These are phyloP conservation scores for Chytridium lagenaria DNA, from an alignment of 371 early-diverging fungal genomes.

Conservation along the genomic window DNA sequence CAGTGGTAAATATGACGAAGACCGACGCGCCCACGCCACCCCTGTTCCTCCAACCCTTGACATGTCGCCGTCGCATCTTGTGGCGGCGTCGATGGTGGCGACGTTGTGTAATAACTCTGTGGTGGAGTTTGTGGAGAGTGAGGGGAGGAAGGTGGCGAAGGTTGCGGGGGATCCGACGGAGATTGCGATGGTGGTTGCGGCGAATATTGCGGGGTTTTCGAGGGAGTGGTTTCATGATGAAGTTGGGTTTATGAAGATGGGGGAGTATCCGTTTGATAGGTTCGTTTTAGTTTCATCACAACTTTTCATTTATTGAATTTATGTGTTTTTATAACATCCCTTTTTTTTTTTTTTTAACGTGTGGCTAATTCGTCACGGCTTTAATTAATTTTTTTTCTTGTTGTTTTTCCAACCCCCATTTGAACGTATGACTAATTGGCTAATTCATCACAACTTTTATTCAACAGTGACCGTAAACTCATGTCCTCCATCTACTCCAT, in stretches of 20 bases:
- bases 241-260: conserved; percentile 48
- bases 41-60: conserved; percentile 29
- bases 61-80: conserved; percentile 43
- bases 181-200: conserved; percentile 53
- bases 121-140: conserved; percentile 35
- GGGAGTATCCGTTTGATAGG: conserved; percentile 61
- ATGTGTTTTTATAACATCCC: not conserved
- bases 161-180: conserved; percentile 61
- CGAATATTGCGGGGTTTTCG: conserved; percentile 47
- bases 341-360: not conserved
- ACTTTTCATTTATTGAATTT: too few relatives aligned
- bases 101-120: conserved; percentile 55
- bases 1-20: conserved; percentile 6
- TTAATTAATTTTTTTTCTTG: not conserved
- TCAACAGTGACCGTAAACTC: conserved; percentile 84
- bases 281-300: conserved; percentile 3
- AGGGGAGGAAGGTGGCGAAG: conserved; percentile 29
- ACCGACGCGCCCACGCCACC: not conserved
- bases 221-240: conserved; percentile 46
- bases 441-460: conserved; percentile 37
- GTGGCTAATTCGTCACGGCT: not conserved
- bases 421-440: too few relatives aligned
- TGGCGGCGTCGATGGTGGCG: conserved; percentile 50
- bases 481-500: conserved; percentile 78
- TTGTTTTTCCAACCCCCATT: not conserved